Conservation (phyloP, 495 filamentous ascomycete genomes). For the Aspergillus wentii region DNA sequence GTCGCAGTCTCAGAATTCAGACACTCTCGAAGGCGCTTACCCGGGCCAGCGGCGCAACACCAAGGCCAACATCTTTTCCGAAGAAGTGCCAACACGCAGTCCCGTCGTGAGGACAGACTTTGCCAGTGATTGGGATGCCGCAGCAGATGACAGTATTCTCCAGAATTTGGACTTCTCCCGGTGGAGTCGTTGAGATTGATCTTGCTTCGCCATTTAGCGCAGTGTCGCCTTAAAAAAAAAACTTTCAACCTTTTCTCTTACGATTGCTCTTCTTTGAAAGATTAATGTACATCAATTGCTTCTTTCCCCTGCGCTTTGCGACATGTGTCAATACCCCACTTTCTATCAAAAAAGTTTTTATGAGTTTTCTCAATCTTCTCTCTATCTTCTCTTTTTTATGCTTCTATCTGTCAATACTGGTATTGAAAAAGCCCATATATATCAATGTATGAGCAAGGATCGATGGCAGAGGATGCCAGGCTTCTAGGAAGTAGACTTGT, state of each 20-base stretch:
- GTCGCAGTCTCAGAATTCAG: slow-evolving; percentile 25
- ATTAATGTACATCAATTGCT: slow-evolving; percentile 35
- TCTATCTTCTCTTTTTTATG: slow-evolving; percentile 2
- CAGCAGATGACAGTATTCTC: slow-evolving; percentile 34
- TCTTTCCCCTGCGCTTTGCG: slow-evolving; percentile 10
- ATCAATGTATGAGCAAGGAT: too few relatives aligned
- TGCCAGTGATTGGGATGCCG: slow-evolving; percentile 37
- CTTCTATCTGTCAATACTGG: too few relatives aligned
- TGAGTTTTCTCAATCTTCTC: too few relatives aligned
- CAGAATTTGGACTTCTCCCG: slow-evolving; percentile 41
- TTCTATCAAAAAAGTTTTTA: slow-evolving; percentile 23
- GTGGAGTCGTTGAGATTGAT: slow-evolving; percentile 30
- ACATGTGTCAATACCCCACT: slow-evolving; percentile 35
- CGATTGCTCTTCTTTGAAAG: slow-evolving; percentile 1
- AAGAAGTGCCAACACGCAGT: slow-evolving; percentile 30
- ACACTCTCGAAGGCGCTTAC: slow-evolving; percentile 33
- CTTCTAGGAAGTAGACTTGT: too few relatives aligned
- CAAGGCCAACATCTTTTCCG: slow-evolving; percentile 40
- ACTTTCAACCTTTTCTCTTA: not conserved
- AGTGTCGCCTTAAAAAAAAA: too few relatives aligned
- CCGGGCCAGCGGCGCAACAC: slow-evolving; percentile 42
- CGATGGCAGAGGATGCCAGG: too few relatives aligned
- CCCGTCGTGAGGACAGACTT: slow-evolving; percentile 25
- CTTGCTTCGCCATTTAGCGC: too few relatives aligned
- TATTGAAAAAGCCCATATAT: too few relatives aligned